A percentile compares a stretch with the other conserved stretches of the same genome.
Conservation (phyloP, 2,329 filamentous ascomycete genomes). For the Acarospora socialis region DNA sequence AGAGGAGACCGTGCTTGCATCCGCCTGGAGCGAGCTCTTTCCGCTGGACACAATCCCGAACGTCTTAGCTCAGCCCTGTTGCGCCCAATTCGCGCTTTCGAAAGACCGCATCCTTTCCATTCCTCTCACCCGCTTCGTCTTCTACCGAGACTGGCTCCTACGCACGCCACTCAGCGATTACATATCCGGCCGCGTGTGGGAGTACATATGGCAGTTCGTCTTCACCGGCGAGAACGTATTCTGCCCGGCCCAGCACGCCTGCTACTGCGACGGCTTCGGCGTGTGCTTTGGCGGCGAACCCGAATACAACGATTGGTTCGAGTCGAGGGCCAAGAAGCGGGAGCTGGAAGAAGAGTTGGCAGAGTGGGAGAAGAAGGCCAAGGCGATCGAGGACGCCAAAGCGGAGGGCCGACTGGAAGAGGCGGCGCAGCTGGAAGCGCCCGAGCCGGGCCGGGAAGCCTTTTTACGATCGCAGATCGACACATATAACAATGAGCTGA, state of each 20-base stretch:
- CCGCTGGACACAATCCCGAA: slow-evolving; percentile 29
- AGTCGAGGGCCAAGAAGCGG: slow-evolving; percentile 28
- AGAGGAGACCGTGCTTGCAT: slow-evolving; percentile 32
- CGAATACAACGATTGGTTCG: slow-evolving; percentile 35
- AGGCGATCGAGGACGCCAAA: slow-evolving; percentile 19
- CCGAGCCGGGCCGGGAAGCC: slow-evolving; percentile 29
- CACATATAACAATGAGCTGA: slow-evolving; percentile 28
- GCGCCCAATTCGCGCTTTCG: slow-evolving; percentile 49
- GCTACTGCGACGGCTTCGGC: slow-evolving; percentile 51
- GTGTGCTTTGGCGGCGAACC: slow-evolving; percentile 42
- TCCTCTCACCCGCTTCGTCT: slow-evolving; percentile 39
- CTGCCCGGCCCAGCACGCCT: slow-evolving; percentile 38
- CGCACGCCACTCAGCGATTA: slow-evolving; percentile 41
- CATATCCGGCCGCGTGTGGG: slow-evolving; percentile 45
- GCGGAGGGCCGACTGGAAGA: slow-evolving; percentile 15
- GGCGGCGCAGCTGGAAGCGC: slow-evolving; percentile 20
- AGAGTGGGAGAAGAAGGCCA: slow-evolving; percentile 28
- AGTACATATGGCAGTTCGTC: slow-evolving; percentile 50
- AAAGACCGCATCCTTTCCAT: slow-evolving; percentile 41
- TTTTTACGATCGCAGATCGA: slow-evolving; percentile 32
- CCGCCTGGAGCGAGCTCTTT: slow-evolving; percentile 35
- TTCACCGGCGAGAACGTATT: slow-evolving; percentile 36
- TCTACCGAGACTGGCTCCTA: slow-evolving; percentile 47
- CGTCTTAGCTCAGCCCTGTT: slow-evolving; percentile 47
- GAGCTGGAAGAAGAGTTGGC: slow-evolving; percentile 28